Evolutionary conservation across 176 grass and related monocot species (phyloP).

Genomic region (Thinopyrum elongatum): DNA sequence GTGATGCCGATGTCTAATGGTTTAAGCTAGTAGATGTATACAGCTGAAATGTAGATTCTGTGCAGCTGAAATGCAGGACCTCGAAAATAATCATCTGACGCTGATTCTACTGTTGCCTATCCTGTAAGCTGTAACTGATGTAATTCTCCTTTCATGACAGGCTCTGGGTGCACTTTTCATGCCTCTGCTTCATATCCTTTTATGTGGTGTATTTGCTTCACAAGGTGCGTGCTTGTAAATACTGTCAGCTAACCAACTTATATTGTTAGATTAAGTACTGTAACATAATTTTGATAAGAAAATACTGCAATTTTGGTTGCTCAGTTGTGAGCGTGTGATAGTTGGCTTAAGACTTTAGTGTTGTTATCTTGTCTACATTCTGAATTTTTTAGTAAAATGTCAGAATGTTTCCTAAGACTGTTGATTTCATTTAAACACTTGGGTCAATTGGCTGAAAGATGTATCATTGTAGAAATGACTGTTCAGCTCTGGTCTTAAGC

Average conservation of each 20-base stretch:
- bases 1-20: not conserved
- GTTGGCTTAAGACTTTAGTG: not conserved
- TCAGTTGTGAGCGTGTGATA: not conserved
- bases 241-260: not conserved
- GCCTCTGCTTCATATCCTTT: conserved; percentile 77
- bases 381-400: not conserved
- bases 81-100: too few species aligned
- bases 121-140: not conserved
- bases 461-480: not conserved
- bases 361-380: not conserved
- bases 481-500: not conserved
- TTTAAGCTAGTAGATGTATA: not conserved
- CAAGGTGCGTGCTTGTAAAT: conserved; percentile 38
- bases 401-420: not conserved
- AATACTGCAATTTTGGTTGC: not conserved
- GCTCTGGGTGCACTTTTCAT: conserved; percentile 90
- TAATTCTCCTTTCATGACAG: conserved; percentile 38
- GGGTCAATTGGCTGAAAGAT: not conserved
- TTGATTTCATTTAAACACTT: not conserved
- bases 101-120: not conserved
- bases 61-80: too few species aligned
- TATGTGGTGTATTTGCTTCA: conserved; percentile 76
- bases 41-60: not conserved
- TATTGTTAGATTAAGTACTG: not conserved
- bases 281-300: too few species aligned